A percentile compares a stretch with the other conserved stretches of the same genome.
These are phyloP conservation scores for Harringtonia lauricola DNA, from an alignment of 2,329 filamentous ascomycete species.

Conservation along the genomic window DNA sequence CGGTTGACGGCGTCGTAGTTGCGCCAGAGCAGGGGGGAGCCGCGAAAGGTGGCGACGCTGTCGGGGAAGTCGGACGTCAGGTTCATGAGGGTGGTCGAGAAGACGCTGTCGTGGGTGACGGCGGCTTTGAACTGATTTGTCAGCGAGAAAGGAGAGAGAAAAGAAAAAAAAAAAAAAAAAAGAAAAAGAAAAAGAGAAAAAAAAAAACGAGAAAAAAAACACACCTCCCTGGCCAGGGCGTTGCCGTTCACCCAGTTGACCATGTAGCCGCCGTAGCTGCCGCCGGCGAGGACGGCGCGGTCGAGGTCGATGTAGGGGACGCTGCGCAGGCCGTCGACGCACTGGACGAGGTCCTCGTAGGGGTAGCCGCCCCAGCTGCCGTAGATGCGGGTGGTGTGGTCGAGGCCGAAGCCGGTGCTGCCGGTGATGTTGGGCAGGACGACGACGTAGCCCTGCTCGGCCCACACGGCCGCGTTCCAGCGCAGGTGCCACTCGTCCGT, in stretches of 20 bases:
- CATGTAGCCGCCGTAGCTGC: conserved; percentile 49
- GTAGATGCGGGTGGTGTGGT: conserved; percentile 29
- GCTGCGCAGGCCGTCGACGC: conserved; percentile 37
- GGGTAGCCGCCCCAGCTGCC: conserved; percentile 41
- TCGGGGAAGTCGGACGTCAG: conserved; percentile 7
- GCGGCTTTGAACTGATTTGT: conserved; percentile 43
- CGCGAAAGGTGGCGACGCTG: conserved; percentile 26
- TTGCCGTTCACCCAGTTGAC: conserved; percentile 48
- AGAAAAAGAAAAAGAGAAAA: not conserved
- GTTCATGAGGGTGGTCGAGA: conserved; percentile 19
- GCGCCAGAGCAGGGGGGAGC: conserved; percentile 30
- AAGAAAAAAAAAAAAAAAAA: conserved; percentile 5
- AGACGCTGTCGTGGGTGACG: conserved; percentile 40
- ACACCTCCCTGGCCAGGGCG: conserved; percentile 33
- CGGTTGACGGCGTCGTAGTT: conserved; percentile 33
- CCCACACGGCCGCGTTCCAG: conserved; percentile 45
- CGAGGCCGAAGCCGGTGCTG: conserved; percentile 42
- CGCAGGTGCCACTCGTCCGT: conserved; percentile 28
- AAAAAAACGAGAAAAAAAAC: conserved; percentile 1
- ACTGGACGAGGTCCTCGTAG: conserved; percentile 43
- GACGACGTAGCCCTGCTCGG: conserved; percentile 49
- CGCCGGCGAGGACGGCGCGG: conserved; percentile 40
- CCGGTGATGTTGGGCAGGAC: conserved; percentile 49
- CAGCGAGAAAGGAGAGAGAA: not conserved
- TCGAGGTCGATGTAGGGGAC: conserved; percentile 42